Percentiles rank a stretch among this genome's conserved stretches.
Evolutionary conservation across 2,329 filamentous ascomycete species (phyloP).

Genomic region (Venturia aucupariae): DNA sequence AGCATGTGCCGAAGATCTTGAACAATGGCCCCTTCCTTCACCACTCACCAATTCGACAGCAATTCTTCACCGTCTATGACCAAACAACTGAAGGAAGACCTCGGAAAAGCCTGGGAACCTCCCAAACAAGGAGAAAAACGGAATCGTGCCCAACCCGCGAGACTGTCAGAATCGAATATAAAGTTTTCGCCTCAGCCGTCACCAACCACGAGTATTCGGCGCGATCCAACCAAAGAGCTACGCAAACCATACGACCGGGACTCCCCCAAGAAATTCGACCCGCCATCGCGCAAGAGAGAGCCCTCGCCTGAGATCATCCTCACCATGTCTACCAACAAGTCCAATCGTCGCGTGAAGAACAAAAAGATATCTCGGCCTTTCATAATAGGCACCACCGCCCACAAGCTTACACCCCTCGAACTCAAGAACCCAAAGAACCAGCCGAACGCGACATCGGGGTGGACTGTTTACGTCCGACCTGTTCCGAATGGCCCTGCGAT

Average conservation of each 20-base stretch:
- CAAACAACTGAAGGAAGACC: slow-evolving; percentile 7
- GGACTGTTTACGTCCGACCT: slow-evolving; percentile 89
- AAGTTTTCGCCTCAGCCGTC: slow-evolving; percentile 4
- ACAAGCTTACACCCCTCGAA: slow-evolving; percentile 58
- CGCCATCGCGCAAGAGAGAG: not conserved
- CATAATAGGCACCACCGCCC: slow-evolving; percentile 42
- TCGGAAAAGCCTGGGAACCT: slow-evolving; percentile 7
- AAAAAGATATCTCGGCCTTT: slow-evolving; percentile 32
- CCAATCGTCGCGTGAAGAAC: slow-evolving; percentile 21
- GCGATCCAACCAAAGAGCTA: slow-evolving; percentile 1
- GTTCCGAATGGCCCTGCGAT: slow-evolving; percentile 78
- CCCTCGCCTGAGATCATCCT: not conserved
- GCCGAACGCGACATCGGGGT: slow-evolving; percentile 90
- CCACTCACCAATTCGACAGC: not conserved
- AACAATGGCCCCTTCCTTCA: not conserved
- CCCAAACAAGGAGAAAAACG: slow-evolving; percentile 2
- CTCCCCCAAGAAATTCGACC: not conserved
- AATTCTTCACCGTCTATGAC: not conserved
- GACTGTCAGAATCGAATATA: slow-evolving; percentile 1
- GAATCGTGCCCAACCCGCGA: not conserved
- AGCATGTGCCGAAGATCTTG: slow-evolving; percentile 2
- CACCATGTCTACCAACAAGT: slow-evolving; percentile 12
- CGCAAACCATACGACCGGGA: not conserved
- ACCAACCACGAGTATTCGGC: slow-evolving; percentile 2
- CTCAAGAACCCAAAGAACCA: slow-evolving; percentile 58